Conservation (phyloP, 2,329 filamentous ascomycete species). For the Colletotrichum kahawae region DNA sequence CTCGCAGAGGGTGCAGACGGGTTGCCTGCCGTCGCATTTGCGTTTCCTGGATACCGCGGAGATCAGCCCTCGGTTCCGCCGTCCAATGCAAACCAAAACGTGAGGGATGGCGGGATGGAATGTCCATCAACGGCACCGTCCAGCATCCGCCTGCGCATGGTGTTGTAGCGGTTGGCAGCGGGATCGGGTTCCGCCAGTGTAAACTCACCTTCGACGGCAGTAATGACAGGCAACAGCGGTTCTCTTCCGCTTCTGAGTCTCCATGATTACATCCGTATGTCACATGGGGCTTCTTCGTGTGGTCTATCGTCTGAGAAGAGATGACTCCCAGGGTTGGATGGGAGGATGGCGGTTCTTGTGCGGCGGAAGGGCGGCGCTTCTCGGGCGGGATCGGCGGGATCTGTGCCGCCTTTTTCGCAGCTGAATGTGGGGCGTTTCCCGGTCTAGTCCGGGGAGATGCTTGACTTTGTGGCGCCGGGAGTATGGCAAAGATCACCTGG, state of each 20-base stretch:
- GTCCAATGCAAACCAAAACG: too few species aligned
- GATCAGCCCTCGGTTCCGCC: fast-evolving
- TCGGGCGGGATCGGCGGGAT: neutral
- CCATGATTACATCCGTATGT: neutral
- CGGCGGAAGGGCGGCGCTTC: neutral
- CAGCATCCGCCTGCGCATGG: neutral
- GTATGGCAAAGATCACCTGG: neutral
- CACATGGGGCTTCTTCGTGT: neutral
- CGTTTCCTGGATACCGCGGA: neutral
- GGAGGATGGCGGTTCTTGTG: neutral
- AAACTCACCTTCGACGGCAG: neutral
- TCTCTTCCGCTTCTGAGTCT: neutral
- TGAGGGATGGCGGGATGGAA: too few species aligned
- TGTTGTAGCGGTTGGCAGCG: neutral
- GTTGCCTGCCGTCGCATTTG: neutral
- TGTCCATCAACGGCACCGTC: neutral
- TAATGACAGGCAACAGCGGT: neutral
- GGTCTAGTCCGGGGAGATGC: neutral
- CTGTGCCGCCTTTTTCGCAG: neutral
- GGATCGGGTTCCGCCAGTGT: neutral
- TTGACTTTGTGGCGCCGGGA: neutral
- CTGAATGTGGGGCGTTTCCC: neutral
- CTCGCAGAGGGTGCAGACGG: neutral
- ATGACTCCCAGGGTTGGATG: neutral
- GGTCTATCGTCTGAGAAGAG: neutral